These are phyloP conservation scores for Lasiodiplodia sp. DNA, from an alignment of 2,329 filamentous ascomycete genomes.

Conservation along the genomic window DNA sequence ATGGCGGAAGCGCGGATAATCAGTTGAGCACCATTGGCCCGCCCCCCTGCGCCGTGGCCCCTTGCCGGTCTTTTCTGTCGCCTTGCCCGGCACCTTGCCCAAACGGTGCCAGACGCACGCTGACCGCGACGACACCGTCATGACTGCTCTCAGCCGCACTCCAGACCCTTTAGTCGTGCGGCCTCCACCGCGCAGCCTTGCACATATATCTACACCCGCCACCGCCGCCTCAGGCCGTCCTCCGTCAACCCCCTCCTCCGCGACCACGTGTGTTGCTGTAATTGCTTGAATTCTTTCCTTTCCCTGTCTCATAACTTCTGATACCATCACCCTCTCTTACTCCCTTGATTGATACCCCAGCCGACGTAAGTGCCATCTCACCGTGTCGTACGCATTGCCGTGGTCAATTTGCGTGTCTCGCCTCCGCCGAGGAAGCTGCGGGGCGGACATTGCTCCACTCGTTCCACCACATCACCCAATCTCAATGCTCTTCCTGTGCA, in stretches of 20 bases:
- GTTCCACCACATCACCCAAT: neutral
- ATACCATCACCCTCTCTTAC: neutral
- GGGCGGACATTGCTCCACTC: neutral
- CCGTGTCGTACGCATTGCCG: neutral
- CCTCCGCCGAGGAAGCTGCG: neutral
- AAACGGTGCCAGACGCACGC: neutral
- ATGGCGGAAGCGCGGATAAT: constrained; percentile 6
- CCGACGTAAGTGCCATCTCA: neutral
- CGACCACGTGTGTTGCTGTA: constrained; percentile 27
- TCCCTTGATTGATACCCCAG: constrained; percentile 18
- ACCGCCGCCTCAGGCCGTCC: neutral
- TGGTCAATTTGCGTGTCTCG: neutral
- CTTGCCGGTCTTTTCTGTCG: constrained; percentile 8
- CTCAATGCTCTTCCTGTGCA: neutral
- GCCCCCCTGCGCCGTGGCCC: constrained; percentile 1
- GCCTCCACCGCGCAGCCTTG: constrained; percentile 11
- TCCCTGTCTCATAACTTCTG: constrained; percentile 6
- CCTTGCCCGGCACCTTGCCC: constrained; percentile 13
- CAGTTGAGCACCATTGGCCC: constrained; percentile 9
- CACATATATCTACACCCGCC: neutral
- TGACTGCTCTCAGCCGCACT: constrained; percentile 11
- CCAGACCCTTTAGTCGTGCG: neutral
- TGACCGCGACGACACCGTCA: constrained; percentile 17
- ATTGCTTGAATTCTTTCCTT: constrained; percentile 9
- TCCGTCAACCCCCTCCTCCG: neutral